Base-by-base conservation (phyloP, 148 eudicot species). In the Amaranthus cruentus region DNA sequence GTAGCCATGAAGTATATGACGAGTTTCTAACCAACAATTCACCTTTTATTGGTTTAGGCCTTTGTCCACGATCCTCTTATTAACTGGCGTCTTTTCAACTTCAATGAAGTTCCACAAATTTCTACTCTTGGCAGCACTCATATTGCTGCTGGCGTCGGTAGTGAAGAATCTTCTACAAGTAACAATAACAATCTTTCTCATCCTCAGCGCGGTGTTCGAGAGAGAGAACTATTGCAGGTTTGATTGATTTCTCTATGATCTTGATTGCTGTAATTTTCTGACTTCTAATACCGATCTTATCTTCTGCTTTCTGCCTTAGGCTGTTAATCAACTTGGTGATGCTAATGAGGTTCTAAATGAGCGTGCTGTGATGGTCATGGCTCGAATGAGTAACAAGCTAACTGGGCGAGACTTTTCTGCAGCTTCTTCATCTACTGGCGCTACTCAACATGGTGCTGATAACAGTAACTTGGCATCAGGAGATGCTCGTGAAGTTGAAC, bases 61-160 rank as follows among this genome's bases (percentile, higher is more conserved):
- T 95, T 92, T 78, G 99, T 95, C 72, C 99, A 95, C 70, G 99
- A 95, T 80, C 99, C 99, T 54, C 90, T 95, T 18, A 92, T 95
- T 70, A 95, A 95, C 70, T 95, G 99, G 99, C 94, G 99, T 54
- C 96, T 95, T 66, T 91, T 95, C 88, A 91, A 92, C 83, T 89
- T 88, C 84, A 95, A 95, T 66, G 97, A 92, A 88, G 96, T 95
- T 75, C 93, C 99, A 43, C 97, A 95, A 84, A 87, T 89, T 86
- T 70, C 97, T 48, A 79, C 85, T 8, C 82, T 83, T 57, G 79
- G 85, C 72, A 85, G 68, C 72, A 72, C 86, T 76, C 92, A 91
- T 63, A 81, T 78, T 44, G 88, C 89, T 12, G 62, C 97, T 53
- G 89, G 75, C 55, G 91, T 89, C 42, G 81, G 83, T 57, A 75